Conservation (phyloP, 148 eudicot species). For the Salicornia ramosissima region DNA sequence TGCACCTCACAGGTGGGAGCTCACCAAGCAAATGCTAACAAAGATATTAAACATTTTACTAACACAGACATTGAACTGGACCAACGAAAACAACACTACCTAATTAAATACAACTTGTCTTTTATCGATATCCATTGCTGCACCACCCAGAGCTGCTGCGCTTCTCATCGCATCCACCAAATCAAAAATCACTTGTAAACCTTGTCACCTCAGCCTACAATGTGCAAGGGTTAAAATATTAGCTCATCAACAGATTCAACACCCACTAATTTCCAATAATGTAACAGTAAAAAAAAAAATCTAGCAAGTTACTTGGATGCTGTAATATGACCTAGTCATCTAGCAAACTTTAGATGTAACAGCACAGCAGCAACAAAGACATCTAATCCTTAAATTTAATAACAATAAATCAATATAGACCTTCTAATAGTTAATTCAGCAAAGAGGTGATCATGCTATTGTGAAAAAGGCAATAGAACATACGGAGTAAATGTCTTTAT, state of each 20-base stretch:
- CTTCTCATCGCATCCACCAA: background rate
- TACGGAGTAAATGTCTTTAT: no score
- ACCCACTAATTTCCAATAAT: background rate
- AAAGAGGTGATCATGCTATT: background rate
- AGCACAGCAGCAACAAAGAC: background rate
- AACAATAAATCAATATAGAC: background rate
- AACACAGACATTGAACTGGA: no score
- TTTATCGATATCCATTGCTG: background rate
- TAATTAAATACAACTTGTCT: constrained; percentile 4
- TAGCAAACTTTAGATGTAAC: background rate
- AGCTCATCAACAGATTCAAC: constrained; percentile 13
- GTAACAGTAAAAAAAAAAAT: background rate
- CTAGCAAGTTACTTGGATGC: background rate
- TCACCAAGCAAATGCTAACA: background rate
- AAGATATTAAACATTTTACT: background rate
- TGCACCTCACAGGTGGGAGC: background rate
- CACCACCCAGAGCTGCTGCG: background rate
- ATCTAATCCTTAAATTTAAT: background rate
- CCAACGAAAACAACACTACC: background rate
- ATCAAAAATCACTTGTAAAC: constrained; percentile 31
- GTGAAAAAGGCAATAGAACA: background rate
- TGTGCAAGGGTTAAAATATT: background rate
- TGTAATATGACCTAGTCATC: background rate
- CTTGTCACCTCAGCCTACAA: constrained; percentile 30
- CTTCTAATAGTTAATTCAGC: background rate